Conservation (phyloP, 257 asterid genomes). For the Paulownia fortunei region DNA sequence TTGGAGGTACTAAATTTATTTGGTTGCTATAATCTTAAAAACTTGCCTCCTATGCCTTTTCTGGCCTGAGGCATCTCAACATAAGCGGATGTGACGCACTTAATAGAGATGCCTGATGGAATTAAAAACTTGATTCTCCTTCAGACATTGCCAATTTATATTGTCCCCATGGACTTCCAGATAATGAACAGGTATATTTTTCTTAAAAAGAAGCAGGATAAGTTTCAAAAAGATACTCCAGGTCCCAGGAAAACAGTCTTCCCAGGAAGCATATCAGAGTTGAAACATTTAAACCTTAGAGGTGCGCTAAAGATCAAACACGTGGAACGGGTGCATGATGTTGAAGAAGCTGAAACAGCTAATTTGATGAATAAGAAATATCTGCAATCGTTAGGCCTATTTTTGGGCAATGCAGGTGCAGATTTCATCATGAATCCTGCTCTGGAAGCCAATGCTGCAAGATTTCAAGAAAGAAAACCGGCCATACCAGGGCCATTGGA, state of each 20-base stretch:
- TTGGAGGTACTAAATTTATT: conserved; percentile 36
- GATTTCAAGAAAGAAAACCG: conserved; percentile 23
- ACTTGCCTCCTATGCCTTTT: conserved; percentile 29
- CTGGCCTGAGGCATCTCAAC: conserved; percentile 37
- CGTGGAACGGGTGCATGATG: conserved; percentile 32
- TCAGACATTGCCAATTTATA: conserved; percentile 40
- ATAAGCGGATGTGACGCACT: conserved; percentile 38
- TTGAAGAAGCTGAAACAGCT: conserved; percentile 21
- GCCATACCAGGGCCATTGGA: conserved; percentile 21
- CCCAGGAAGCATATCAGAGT: conserved; percentile 17
- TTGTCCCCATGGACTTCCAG: conserved; percentile 21
- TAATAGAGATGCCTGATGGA: conserved; percentile 30
- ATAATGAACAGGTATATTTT: neutral
- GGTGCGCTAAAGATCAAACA: conserved; percentile 38
- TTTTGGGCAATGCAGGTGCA: conserved; percentile 33
- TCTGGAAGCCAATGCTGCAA: conserved; percentile 1
- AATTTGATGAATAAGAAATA: conserved; percentile 20
- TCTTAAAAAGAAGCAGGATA: neutral
- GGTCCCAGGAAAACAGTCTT: neutral
- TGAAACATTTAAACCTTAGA: conserved; percentile 28
- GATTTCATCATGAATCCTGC: conserved; percentile 28
- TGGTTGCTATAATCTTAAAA: conserved; percentile 34
- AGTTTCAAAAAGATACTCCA: neutral
- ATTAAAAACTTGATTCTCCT: conserved; percentile 20
- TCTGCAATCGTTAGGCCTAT: conserved; percentile 30